A percentile compares a stretch with the other conserved stretches of the same genome.
Conservation (phyloP, 2,329 filamentous ascomycete genomes). For the Cordyceps tenuipes region DNA sequence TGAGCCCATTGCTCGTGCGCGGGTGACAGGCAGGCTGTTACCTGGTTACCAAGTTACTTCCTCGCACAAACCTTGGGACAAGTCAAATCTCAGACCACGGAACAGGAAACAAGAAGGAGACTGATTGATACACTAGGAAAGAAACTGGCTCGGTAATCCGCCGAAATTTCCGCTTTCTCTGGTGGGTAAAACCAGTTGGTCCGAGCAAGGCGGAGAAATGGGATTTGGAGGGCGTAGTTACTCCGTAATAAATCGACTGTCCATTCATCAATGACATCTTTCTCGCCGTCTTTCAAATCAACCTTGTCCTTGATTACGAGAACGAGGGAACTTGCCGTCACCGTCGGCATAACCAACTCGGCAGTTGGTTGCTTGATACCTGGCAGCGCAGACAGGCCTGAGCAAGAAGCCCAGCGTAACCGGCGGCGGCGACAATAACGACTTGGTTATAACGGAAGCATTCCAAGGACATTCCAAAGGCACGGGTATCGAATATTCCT, state of each 20-base stretch:
- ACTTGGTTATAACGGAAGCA: no score
- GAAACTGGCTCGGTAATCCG: neutral
- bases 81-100: neutral
- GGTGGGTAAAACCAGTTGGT: neutral
- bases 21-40: no score
- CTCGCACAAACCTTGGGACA: no score
- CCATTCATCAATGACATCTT: neutral
- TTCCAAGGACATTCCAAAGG: no score
- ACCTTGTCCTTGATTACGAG: no score
- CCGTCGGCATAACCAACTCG: neutral
- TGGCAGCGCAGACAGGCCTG: neutral
- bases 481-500: neutral
- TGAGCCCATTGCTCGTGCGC: neutral
- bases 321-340: neutral
- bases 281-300: no score
- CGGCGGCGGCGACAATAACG: no score
- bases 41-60: no score
- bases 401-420: no score
- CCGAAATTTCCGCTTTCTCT: neutral
- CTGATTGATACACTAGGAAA: neutral
- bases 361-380: neutral
- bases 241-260: no score
- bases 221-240: no score
- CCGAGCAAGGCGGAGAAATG: no score
- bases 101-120: neutral